Base-by-base conservation (phyloP, 176 grass and related monocot genomes). In the Oryza glaberrima region DNA sequence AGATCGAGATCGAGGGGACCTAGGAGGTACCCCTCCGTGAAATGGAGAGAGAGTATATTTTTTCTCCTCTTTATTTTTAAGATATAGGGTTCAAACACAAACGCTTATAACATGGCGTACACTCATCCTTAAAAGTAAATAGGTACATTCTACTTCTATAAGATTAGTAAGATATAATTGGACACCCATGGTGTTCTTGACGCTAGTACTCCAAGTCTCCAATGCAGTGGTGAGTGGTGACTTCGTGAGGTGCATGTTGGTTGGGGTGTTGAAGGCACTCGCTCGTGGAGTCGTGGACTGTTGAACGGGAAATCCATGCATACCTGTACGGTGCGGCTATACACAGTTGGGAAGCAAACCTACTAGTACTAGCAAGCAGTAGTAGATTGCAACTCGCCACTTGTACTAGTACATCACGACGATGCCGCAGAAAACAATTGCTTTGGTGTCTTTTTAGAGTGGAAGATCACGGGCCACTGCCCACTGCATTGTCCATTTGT, bases 401-500 rank as follows among this genome's bases (percentile, higher is more conserved):
- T 43, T 43, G 41, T 19, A 25, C 3, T 9, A 7, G 30, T 0
- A 17, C 69, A 6, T 30, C 30, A 83, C 69, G 43, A 56, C 26
- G 11, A 38, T 6, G 38, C n/a, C 11, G 16, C 56, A 34, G 14
- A 15, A 51, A 44, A 34, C 65, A 74, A 45, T 16, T 12, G 4
- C 76, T 32, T 32, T 19, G 82, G 70, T 75, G 70, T 40, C 87
- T 84, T 89, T 23, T 28, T 28, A 28, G 82, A 84, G 82, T 69
- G 23, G 1, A 85, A 81, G 78, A n/a, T 41, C 77, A 81, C 84
- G 76, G 52, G 68, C 20, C 67, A 51, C n/a, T 28, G 20, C 19
- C 20, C 67, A 51, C n/a, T 28, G 20, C 19, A n/a, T 9, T 58
- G 54, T 20, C 66, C 13, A 13, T 76, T 30, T 16, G 19, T 7